A percentile compares a stretch with the other conserved stretches of the same genome.
Evolutionary conservation across 441 rosid genomes (phyloP).

Genomic region (Gossypium trilobum): DNA sequence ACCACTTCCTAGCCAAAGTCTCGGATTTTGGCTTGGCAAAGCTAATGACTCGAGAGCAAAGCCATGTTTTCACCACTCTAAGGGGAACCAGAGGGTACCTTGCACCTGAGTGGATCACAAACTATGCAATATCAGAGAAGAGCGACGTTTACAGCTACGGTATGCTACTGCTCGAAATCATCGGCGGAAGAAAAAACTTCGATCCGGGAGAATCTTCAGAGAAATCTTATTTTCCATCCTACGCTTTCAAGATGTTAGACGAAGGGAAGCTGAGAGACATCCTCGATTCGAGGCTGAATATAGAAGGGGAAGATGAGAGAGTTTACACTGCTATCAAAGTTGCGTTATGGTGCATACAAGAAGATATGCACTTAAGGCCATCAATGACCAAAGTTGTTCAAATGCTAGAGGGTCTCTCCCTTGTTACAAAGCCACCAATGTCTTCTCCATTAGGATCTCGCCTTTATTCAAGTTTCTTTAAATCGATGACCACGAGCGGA

Average conservation of each 20-base stretch:
- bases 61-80: conserved; percentile 79
- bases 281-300: conserved; percentile 47
- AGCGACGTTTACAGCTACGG: conserved; percentile 91
- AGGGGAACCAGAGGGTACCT: conserved; percentile 92
- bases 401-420: conserved; percentile 87
- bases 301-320: conserved; percentile 38
- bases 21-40: conserved; percentile 93
- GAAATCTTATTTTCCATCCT: conserved; percentile 79
- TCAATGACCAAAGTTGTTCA: conserved; percentile 79
- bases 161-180: conserved; percentile 79
- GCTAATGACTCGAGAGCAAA: conserved; percentile 85
- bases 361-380: conserved; percentile 73
- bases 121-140: conserved; percentile 86
- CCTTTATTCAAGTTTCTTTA: conserved; percentile 39
- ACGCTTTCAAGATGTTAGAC: conserved; percentile 82
- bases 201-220: conserved; percentile 49
- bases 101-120: conserved; percentile 93
- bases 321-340: conserved; percentile 51
- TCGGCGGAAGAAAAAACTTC: conserved; percentile 81
- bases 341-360: conserved; percentile 92
- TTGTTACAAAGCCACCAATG: conserved; percentile 52
- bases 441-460: conserved; percentile 61
- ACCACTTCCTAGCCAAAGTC: conserved; percentile 64
- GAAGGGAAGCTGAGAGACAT: conserved; percentile 65
- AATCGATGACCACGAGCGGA: conserved; percentile 34